A percentile compares a stretch with the other conserved stretches of the same genome.
These are phyloP conservation scores for Ascodesmis nigricans DNA, from an alignment of 495 filamentous ascomycete genomes.

Conservation along the genomic window DNA sequence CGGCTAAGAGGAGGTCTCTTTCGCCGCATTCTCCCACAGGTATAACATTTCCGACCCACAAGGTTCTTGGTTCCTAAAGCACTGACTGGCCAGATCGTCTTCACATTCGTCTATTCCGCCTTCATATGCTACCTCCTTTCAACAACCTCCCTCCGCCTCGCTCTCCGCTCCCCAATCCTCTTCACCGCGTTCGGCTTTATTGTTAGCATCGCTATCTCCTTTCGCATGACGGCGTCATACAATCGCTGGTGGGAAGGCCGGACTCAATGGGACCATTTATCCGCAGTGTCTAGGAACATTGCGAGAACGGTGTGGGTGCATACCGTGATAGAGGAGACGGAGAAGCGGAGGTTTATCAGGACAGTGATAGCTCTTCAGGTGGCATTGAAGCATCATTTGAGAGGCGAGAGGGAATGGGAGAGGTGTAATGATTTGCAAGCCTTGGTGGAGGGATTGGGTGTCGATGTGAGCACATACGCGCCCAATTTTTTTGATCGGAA, in stretches of 20 bases:
- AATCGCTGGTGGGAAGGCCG: conserved; percentile 22
- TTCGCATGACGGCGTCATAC: conserved; percentile 20
- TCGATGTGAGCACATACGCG: too few species aligned
- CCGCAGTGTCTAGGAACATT: conserved; percentile 13
- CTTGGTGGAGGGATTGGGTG: neutral
- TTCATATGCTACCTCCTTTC: conserved; percentile 11
- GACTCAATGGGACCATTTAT: conserved; percentile 19
- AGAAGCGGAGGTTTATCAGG: conserved; percentile 5
- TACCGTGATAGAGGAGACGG: conserved; percentile 7
- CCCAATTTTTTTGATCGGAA: too few species aligned
- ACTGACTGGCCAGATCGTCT: conserved; percentile 10
- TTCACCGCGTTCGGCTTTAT: conserved; percentile 21
- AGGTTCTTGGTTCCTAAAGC: neutral
- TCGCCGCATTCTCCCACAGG: conserved; percentile 14
- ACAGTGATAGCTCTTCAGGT: conserved; percentile 15
- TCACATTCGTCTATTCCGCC: conserved; percentile 13
- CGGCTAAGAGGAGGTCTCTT: conserved; percentile 16
- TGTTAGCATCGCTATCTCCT: conserved; percentile 19
- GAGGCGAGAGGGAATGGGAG: conserved; percentile 18
- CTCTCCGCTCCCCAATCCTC: conserved; percentile 17
- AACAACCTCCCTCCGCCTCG: conserved; percentile 9
- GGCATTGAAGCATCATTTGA: conserved; percentile 19
- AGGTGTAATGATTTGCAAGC: conserved; percentile 5
- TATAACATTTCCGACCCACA: conserved; percentile 2
- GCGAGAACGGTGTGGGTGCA: conserved; percentile 20